Percentiles rank a stretch among this genome's conserved stretches.
Conservation (phyloP, 768 basidiomycete species). For the Pleurotus sapidus region DNA sequence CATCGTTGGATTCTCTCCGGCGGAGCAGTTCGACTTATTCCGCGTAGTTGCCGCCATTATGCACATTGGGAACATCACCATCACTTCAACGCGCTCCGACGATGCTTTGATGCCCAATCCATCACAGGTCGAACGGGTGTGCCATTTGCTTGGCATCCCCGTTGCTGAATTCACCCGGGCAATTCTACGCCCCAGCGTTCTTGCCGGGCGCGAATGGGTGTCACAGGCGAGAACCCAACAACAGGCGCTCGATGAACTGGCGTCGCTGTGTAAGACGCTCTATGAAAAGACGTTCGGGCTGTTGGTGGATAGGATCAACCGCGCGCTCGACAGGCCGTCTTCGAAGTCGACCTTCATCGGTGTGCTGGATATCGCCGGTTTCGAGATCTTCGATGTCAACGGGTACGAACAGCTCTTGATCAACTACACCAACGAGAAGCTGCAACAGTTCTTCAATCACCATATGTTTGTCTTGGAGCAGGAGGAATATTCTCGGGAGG, state of each 20-base stretch:
- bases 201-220: constrained; percentile 97
- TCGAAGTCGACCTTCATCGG: constrained; percentile 95
- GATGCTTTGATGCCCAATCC: constrained; percentile 77
- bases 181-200: constrained; percentile 83
- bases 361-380: constrained; percentile 98
- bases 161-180: constrained; percentile 86
- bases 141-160: constrained; percentile 88
- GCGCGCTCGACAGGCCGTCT: constrained; percentile 88
- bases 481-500: constrained; percentile 95
- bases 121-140: constrained; percentile 85
- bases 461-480: constrained; percentile 99
- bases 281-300: constrained; percentile 97
- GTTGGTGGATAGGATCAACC: constrained; percentile 93
- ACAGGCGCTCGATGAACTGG: constrained; percentile 91
- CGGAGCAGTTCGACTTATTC: constrained; percentile 91
- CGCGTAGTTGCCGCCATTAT: constrained; percentile 91
- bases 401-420: constrained; percentile 97
- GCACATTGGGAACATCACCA: constrained; percentile 91
- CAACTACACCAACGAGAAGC: constrained; percentile 98
- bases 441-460: constrained; percentile 98
- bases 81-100: constrained; percentile 76
- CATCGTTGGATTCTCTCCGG: constrained; percentile 80
- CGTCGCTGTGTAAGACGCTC: constrained; percentile 87
- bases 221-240: constrained; percentile 87
- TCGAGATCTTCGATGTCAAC: constrained; percentile 95